These are phyloP conservation scores for Lanzia echinophila DNA, from an alignment of 2,329 filamentous ascomycete genomes.

Conservation along the genomic window DNA sequence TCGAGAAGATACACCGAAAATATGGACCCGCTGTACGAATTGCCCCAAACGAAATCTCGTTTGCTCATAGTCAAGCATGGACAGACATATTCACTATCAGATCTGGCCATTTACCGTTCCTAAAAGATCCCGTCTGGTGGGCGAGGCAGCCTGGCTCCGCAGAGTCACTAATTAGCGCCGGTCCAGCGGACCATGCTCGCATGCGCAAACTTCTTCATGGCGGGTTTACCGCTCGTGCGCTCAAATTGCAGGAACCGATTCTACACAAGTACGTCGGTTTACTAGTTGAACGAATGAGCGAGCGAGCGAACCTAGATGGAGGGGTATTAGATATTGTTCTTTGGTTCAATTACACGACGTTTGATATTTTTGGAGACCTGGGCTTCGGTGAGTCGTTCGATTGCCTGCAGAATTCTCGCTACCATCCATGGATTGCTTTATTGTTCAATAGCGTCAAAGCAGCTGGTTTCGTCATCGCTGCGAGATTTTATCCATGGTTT, in stretches of 20 bases:
- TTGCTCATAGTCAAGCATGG: conserved; percentile 16
- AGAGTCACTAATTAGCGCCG: neutral
- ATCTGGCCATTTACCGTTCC: neutral
- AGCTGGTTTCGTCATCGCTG: conserved; percentile 7
- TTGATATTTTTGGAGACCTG: conserved; percentile 38
- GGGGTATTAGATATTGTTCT: conserved; percentile 23
- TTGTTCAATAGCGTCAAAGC: conserved; percentile 10
- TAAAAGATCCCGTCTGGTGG: neutral
- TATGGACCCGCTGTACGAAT: conserved; percentile 43
- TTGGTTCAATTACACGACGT: conserved; percentile 33
- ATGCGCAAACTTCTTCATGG: conserved; percentile 24
- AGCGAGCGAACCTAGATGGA: neutral
- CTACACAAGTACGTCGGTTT: conserved; percentile 10
- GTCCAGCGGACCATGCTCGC: conserved; percentile 15
- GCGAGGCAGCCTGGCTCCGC: neutral
- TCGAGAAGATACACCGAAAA: conserved; percentile 32
- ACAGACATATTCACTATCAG: neutral
- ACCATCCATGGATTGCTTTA: conserved; percentile 5
- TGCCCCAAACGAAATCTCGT: conserved; percentile 40
- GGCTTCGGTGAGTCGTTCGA: conserved; percentile 38
- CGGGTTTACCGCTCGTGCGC: conserved; percentile 27
- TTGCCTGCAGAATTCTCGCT: conserved; percentile 21
- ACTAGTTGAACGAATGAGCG: neutral
- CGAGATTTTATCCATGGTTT: neutral
- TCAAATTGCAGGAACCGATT: conserved; percentile 27